phyloP scores from a whole-genome alignment of 805 yeast species.

The Zygoascus tannicola region DNA sequence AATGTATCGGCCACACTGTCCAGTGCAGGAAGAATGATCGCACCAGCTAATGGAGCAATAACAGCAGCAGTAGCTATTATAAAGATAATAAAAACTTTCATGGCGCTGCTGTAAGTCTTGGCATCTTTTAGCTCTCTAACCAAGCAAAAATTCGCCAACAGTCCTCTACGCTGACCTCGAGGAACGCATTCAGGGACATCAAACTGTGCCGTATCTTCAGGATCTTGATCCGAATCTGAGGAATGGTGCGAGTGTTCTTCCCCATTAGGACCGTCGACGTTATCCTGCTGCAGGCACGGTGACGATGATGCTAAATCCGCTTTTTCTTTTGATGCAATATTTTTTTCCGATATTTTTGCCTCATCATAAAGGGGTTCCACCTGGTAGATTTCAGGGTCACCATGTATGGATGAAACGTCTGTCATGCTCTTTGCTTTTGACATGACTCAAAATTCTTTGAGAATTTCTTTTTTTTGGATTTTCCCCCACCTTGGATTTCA shows the following conservation, averaged over 20 bases:
- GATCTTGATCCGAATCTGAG: not conserved
- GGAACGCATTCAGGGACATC: slow-evolving; percentile 6
- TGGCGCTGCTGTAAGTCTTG: slow-evolving; percentile 42
- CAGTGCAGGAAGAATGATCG: slow-evolving; percentile 73
- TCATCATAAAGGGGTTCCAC: too few relatives aligned
- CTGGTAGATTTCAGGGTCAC: too few relatives aligned
- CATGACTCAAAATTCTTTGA: too few relatives aligned
- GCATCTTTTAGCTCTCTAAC: slow-evolving; percentile 69
- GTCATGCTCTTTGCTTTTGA: too few relatives aligned
- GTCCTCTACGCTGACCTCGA: slow-evolving; percentile 43
- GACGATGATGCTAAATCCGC: not conserved
- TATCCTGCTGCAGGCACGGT: not conserved
- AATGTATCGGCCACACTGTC: slow-evolving; percentile 47
- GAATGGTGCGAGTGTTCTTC: not conserved
- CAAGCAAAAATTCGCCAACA: slow-evolving; percentile 41
- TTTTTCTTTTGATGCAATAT: not conserved
- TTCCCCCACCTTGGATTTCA: too few relatives aligned
- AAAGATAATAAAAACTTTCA: slow-evolving; percentile 48
- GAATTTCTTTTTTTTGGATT: too few relatives aligned
- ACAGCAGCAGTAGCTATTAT: slow-evolving; percentile 65
- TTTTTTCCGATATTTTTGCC: too few relatives aligned
- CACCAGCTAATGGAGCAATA: slow-evolving; percentile 85
- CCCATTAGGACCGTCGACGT: not conserved
- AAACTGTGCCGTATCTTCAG: not conserved
- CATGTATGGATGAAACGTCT: too few relatives aligned